Conservation (phyloP, 2,329 filamentous ascomycete species). For the Pseudocercospora cruenta region DNA sequence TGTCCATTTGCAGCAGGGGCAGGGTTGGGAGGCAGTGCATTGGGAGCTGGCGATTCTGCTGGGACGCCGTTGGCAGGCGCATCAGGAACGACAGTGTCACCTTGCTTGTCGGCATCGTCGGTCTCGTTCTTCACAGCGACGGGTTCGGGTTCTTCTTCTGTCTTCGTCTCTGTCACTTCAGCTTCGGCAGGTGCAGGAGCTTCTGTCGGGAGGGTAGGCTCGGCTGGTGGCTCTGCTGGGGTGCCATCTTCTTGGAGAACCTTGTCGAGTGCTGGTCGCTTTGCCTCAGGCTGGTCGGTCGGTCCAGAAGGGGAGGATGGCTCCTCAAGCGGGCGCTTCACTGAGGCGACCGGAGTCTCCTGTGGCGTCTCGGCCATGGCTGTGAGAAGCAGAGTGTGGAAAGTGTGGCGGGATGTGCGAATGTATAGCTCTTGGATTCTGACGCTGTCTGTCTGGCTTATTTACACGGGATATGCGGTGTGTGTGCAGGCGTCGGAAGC, state of each 20-base stretch:
- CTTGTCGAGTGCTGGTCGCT: conserved; percentile 95
- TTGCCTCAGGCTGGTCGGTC: conserved; percentile 93
- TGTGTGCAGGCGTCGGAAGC: conserved; percentile 11
- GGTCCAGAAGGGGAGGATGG: conserved; percentile 90
- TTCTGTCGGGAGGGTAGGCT: conserved; percentile 38
- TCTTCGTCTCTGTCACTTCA: conserved; percentile 28
- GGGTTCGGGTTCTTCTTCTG: conserved; percentile 45
- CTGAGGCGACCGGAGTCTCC: conserved; percentile 59
- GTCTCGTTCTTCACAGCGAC: conserved; percentile 51
- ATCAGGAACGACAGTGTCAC: conserved; percentile 71
- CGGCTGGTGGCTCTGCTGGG: conserved; percentile 31
- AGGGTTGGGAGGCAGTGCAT: conserved; percentile 14
- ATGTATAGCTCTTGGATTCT: background rate
- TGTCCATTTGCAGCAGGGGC: conserved; percentile 47
- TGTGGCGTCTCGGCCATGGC: conserved; percentile 44
- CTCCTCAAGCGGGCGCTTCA: conserved; percentile 96
- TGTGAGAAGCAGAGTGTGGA: background rate
- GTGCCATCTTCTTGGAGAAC: conserved; percentile 67
- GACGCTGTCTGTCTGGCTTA: conserved; percentile 4
- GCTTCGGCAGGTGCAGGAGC: conserved; percentile 24
- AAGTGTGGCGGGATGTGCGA: background rate
- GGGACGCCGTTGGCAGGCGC: conserved; percentile 54
- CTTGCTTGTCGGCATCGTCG: conserved; percentile 57
- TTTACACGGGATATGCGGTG: conserved; percentile 9
- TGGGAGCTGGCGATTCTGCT: conserved; percentile 29